Conservation (phyloP, 306 rosid genomes). For the Arachis hypogaea region DNA sequence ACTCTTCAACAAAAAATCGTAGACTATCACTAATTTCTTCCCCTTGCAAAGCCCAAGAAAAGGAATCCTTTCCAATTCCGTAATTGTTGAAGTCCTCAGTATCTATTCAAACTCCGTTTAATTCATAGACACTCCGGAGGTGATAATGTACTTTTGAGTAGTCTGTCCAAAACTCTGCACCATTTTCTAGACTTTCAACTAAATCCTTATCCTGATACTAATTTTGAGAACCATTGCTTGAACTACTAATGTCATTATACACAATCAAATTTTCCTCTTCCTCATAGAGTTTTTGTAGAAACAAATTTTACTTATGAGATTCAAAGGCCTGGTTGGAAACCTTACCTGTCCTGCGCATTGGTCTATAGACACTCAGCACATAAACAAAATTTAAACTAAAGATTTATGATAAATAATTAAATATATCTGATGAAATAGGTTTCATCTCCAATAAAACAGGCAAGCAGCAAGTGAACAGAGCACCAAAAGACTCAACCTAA, state of each 20-base stretch:
- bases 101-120: conserved; percentile 69
- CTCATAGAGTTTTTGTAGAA: conserved; percentile 72
- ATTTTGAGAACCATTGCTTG: conserved; percentile 32
- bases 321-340: conserved; percentile 66
- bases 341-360: conserved; percentile 74
- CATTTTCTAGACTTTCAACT: conserved; percentile 67
- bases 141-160: conserved; percentile 93
- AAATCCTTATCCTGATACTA: conserved; percentile 66
- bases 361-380: conserved; percentile 36
- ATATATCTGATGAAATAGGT: conserved; percentile 14
- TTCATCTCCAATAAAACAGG: conserved; percentile 11
- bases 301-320: conserved; percentile 64
- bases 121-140: conserved; percentile 77
- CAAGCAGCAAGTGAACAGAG: conserved; percentile 26
- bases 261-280: conserved; percentile 53
- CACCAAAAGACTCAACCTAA: conserved; percentile 21
- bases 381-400: conserved; percentile 29
- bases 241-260: conserved; percentile 39
- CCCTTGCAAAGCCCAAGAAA: conserved; percentile 64
- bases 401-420: neutral
- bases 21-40: conserved; percentile 87
- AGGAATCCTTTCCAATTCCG: conserved; percentile 78
- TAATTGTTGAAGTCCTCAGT: conserved; percentile 69
- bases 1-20: conserved; percentile 88
- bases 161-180: conserved; percentile 82